phyloP scores from a whole-genome alignment of 306 rosid genomes.

The Acacia melanoxylon region DNA sequence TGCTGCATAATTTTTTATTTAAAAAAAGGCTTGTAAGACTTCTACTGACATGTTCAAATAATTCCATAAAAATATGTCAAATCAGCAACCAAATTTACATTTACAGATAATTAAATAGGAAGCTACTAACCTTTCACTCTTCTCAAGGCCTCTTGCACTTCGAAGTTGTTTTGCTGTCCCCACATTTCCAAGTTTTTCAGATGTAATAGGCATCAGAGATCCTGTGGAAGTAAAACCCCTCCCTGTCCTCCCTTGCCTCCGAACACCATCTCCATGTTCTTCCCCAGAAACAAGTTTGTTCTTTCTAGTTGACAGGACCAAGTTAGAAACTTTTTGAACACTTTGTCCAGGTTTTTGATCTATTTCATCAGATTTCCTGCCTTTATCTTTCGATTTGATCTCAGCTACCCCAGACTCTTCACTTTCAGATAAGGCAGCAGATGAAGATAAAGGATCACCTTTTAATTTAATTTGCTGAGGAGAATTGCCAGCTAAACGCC shows the following conservation, averaged over 20 bases:
- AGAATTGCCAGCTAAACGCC: conserved; percentile 73
- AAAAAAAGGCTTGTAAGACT: conserved; percentile 35
- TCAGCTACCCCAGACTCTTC: conserved; percentile 94
- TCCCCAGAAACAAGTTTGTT: conserved; percentile 76
- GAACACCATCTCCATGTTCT: conserved; percentile 92
- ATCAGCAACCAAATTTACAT: conserved; percentile 26
- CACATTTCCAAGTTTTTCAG: conserved; percentile 73
- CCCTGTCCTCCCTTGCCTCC: conserved; percentile 98
- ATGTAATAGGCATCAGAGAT: conserved; percentile 63
- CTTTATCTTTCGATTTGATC: conserved; percentile 74
- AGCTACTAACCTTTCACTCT: conserved; percentile 71
- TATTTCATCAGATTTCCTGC: conserved; percentile 64
- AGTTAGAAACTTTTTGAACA: conserved; percentile 64
- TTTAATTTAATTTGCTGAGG: conserved; percentile 81
- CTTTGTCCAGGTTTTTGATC: conserved; percentile 77
- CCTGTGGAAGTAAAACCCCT: conserved; percentile 67
- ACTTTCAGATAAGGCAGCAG: conserved; percentile 83
- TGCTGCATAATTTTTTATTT: conserved; percentile 58
- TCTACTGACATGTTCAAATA: conserved; percentile 26
- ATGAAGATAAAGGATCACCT: conserved; percentile 75
- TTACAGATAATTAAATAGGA: conserved; percentile 25
- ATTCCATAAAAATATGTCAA: conserved; percentile 1
- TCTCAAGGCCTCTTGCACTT: conserved; percentile 84
- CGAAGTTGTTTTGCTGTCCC: conserved; percentile 97
- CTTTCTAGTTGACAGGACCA: conserved; percentile 72